phyloP scores from a whole-genome alignment of 305 asterid genomes.

The Solanum hybrid region DNA sequence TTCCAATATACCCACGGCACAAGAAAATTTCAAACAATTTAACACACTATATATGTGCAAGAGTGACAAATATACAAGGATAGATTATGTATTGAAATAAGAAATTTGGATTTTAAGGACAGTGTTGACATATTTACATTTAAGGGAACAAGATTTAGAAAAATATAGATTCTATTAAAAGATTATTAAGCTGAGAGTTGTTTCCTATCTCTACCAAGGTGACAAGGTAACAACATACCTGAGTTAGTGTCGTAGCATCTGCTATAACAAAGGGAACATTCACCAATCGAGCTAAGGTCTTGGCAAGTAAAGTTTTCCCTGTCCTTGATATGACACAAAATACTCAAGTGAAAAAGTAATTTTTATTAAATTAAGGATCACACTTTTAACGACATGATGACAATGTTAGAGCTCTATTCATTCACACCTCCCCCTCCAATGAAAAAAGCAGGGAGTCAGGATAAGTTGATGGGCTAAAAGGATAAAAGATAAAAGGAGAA shows the following conservation, averaged over 20 bases:
- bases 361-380: slow-evolving; percentile 6
- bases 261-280: slow-evolving; percentile 97
- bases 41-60: neutral
- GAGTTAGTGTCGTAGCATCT: slow-evolving; percentile 96
- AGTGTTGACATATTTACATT: neutral
- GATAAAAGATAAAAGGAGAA: neutral
- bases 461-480: neutral
- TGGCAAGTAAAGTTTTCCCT: slow-evolving; percentile 98
- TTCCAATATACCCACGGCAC: neutral
- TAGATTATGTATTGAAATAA: neutral
- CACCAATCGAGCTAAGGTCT: slow-evolving; percentile 90
- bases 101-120: neutral
- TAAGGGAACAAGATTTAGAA: neutral
- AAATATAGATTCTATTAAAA: neutral
- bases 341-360: slow-evolving; percentile 49
- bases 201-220: slow-evolving; percentile 2
- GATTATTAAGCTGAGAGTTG: neutral
- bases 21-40: neutral
- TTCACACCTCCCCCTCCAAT: neutral
- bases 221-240: slow-evolving; percentile 42
- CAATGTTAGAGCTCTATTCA: neutral
- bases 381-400: neutral
- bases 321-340: slow-evolving; percentile 67
- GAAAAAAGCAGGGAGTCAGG: neutral
- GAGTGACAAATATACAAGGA: neutral